A percentile compares a stretch with the other conserved stretches of the same genome.
These are phyloP conservation scores for Helichrysum umbraculigerum DNA, from an alignment of 129 eudicot species.

Conservation along the genomic window DNA sequence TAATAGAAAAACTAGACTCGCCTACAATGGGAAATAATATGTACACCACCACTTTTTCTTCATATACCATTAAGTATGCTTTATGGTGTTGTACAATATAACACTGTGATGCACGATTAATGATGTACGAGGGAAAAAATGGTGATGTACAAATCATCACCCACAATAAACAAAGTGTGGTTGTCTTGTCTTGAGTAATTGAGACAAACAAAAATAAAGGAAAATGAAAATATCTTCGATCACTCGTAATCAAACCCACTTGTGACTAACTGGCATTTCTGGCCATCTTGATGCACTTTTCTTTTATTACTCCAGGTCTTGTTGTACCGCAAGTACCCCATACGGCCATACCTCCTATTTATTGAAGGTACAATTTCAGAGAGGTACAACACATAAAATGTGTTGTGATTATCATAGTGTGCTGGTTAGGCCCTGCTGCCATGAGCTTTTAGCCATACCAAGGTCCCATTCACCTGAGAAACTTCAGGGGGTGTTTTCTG, in stretches of 20 bases:
- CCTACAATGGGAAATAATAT: slow-evolving; percentile 25
- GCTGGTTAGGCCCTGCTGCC: not conserved
- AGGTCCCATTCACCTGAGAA: not conserved
- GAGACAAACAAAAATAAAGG: not conserved
- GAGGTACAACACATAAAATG: not conserved
- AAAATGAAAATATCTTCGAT: slow-evolving; percentile 16
- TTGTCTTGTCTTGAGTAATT: slow-evolving; percentile 25
- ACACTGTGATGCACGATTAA: too few species aligned
- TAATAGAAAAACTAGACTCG: not conserved
- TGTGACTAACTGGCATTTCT: slow-evolving; percentile 23
- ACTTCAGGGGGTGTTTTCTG: not conserved
- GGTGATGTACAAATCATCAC: too few species aligned
- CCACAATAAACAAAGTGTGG: not conserved
- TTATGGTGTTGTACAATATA: too few species aligned
- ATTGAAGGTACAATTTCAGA: not conserved
- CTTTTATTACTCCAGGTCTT: slow-evolving; percentile 14
- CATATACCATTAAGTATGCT: too few species aligned
- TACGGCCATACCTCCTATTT: slow-evolving; percentile 8
- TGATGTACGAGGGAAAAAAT: too few species aligned
- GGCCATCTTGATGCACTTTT: slow-evolving; percentile 33
- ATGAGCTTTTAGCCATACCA: not conserved
- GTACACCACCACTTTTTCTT: too few species aligned
- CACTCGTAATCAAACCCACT: slow-evolving; percentile 34
- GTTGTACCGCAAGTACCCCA: slow-evolving; percentile 16
- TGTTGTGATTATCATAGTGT: not conserved